Evolutionary conservation across 2,329 filamentous ascomycete species (phyloP).

Genomic region (Ophiobolus disseminans): DNA sequence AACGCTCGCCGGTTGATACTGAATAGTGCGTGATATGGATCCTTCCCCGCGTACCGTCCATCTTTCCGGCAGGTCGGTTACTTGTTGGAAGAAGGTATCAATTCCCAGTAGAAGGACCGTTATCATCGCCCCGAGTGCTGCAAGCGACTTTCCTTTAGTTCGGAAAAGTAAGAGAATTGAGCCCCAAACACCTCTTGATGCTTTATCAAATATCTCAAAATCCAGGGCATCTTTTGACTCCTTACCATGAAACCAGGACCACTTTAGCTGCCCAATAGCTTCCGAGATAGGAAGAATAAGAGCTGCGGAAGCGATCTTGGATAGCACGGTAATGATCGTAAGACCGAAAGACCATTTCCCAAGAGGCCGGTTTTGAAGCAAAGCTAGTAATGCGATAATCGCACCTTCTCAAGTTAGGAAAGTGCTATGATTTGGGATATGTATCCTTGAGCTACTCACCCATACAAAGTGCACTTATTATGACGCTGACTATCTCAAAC

Average conservation of each 20-base stretch:
- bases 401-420: conserved; percentile 8
- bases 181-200: conserved; percentile 31
- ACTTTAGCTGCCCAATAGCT: conserved; percentile 42
- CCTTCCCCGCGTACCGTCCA: conserved; percentile 18
- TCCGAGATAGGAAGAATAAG: conserved; percentile 36
- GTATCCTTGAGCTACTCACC: background rate
- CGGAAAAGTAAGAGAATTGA: conserved; percentile 25
- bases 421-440: background rate
- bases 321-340: conserved; percentile 28
- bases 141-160: conserved; percentile 27
- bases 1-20: conserved; percentile 9
- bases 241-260: conserved; percentile 35
- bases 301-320: conserved; percentile 34
- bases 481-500: conserved; percentile 37
- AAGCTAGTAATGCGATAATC: conserved; percentile 43
- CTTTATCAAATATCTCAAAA: conserved; percentile 44
- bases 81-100: conserved; percentile 43
- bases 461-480: conserved; percentile 43
- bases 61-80: conserved; percentile 18
- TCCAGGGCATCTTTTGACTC: conserved; percentile 28
- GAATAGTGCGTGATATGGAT: conserved; percentile 15
- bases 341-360: conserved; percentile 40
- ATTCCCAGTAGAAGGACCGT: conserved; percentile 29
- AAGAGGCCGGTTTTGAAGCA: conserved; percentile 34
- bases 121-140: conserved; percentile 26